Percentiles rank a stretch among this genome's conserved stretches.
These are phyloP conservation scores for Penicillium sp. DNA, from an alignment of 2,329 filamentous ascomycete genomes.

Conservation along the genomic window DNA sequence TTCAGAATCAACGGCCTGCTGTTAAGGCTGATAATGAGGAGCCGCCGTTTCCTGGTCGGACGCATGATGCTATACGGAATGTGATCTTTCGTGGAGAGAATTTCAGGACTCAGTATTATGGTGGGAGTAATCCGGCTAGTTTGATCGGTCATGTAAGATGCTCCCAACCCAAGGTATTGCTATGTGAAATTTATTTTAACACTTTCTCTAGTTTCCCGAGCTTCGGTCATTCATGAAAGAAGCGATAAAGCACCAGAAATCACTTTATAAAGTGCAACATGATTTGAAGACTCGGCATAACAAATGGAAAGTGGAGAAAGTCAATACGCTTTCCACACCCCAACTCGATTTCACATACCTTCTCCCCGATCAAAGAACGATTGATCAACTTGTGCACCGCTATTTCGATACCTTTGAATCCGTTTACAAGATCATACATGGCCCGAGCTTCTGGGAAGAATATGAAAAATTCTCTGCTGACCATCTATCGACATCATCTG, in stretches of 20 bases:
- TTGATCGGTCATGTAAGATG: constrained; percentile 22
- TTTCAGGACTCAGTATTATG: constrained; percentile 24
- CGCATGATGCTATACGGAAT: constrained; percentile 2
- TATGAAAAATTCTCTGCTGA: constrained; percentile 14
- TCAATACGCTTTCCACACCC: neutral
- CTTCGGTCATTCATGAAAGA: constrained; percentile 24
- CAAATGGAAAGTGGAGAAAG: constrained; percentile 19
- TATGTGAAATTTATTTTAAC: neutral
- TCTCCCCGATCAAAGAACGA: constrained; percentile 19
- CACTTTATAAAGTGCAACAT: constrained; percentile 19
- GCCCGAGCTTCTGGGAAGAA: constrained; percentile 23
- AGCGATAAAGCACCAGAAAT: constrained; percentile 19
- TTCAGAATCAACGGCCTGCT: constrained; percentile 10
- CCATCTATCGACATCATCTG: constrained; percentile 11
- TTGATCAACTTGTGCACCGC: constrained; percentile 19
- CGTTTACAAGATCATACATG: constrained; percentile 24
- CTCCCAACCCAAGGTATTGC: neutral
- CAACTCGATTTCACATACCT: constrained; percentile 18
- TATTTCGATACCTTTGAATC: constrained; percentile 27
- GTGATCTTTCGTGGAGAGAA: constrained; percentile 25
- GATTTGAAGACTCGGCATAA: constrained; percentile 21
- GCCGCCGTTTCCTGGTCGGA: neutral
- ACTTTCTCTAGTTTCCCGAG: constrained; percentile 17
- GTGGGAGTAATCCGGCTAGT: constrained; percentile 23
- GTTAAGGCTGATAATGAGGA: constrained; percentile 11